Evolutionary conservation across 106 monocot species (phyloP), one percentile per base, ranked within the genome.

Genomic region (Xerophyta viscosa): DNA sequence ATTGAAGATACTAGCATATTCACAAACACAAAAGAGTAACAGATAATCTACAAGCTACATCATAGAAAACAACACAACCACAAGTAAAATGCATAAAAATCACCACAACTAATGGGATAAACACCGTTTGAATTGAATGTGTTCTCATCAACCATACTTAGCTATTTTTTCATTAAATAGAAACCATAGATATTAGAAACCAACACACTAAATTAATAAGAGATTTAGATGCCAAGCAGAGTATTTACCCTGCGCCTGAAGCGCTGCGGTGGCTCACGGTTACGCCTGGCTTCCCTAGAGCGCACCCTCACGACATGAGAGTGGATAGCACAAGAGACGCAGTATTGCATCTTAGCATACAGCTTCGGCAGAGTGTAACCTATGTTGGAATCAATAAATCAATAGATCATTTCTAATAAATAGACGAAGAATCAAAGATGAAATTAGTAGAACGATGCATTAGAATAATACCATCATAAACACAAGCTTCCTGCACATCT

Each of bases 271-370:
- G 78, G 78, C 59, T 61, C 68, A 27, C 78, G 78, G 62, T 58
- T 71, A 52, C 80, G 70, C 55, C 80, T 73, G 21, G 51, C 37
- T 7, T 54, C 57, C 19, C 77, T 64, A 9, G 77, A 82, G 13
- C 82, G 41, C 9, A 83, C 83, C 52, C 77, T 65, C n/a, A 83
- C 83, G 2, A 83, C 77, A 53, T 83, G 77, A 3, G 77, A 73
- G 29, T 83, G 83, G 53, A 83, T 83, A 4, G 77, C 83, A 43
- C 77, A 77, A 41, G 83, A 83, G 26, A 83, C 73, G 46, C 83
- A 83, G 48, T 77, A 77, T 20, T 66, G 77, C 66, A 83, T 63
- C 77, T 73, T 73, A 1, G 73, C 66, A 58, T 83, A 77, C 42
- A 83, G 66, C 58, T 83, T 83, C 0, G 83, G 83, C 56, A 83